Evolutionary conservation across 116 monocot species (phyloP).

Genomic region (Zostera marina): DNA sequence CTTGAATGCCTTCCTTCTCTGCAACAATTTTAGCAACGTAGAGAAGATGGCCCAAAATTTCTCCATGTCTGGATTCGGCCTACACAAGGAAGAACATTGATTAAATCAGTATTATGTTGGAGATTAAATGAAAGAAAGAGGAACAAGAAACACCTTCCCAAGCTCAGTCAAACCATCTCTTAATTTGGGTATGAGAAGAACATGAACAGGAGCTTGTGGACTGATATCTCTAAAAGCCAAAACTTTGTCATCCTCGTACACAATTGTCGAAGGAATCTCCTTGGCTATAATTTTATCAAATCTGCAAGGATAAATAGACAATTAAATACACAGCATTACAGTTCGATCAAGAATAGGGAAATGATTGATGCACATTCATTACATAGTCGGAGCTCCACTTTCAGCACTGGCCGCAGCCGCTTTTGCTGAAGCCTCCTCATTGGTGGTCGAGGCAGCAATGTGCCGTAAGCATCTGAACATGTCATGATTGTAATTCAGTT

Average conservation of each 20-base stretch:
- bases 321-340: neutral
- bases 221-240: slow-evolving; percentile 77
- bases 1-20: slow-evolving; percentile 74
- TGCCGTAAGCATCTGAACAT: neutral
- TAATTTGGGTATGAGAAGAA: slow-evolving; percentile 69
- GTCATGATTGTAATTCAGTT: neutral
- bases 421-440: slow-evolving; percentile 1
- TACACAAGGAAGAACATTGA: slow-evolving; percentile 4
- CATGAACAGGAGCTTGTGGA: slow-evolving; percentile 91
- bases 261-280: slow-evolving; percentile 71
- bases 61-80: slow-evolving; percentile 63
- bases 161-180: slow-evolving; percentile 78
- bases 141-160: slow-evolving; percentile 46
- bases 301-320: slow-evolving; percentile 14
- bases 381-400: slow-evolving; percentile 64
- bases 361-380: slow-evolving; percentile 5
- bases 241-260: slow-evolving; percentile 90
- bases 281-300: slow-evolving; percentile 93
- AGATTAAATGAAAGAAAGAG: neutral
- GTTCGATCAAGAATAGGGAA: neutral
- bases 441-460: neutral
- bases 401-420: slow-evolving; percentile 18
- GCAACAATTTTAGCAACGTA: slow-evolving; percentile 72
- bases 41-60: slow-evolving; percentile 72
- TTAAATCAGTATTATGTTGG: too few species aligned